These are phyloP conservation scores for Chamaecrista fasciculata DNA, from an alignment of 306 rosid species.

Conservation along the genomic window DNA sequence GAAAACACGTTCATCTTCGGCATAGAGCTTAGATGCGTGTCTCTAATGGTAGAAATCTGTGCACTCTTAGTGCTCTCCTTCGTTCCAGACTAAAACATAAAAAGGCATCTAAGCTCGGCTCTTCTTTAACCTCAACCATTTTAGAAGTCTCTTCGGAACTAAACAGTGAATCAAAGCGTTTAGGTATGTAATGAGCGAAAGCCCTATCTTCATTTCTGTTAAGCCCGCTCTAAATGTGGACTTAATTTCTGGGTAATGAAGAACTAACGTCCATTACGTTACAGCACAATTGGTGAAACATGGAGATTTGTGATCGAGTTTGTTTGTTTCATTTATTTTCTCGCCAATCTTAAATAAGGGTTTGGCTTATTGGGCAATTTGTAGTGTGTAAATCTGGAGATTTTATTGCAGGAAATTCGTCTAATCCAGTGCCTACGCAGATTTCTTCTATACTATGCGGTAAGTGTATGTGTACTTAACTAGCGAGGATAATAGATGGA, in stretches of 20 bases:
- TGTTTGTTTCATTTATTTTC: constrained; percentile 15
- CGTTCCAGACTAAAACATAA: constrained; percentile 22
- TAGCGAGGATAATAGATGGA: background rate
- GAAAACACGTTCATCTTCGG: background rate
- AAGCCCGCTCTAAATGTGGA: background rate
- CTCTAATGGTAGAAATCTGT: constrained; percentile 31
- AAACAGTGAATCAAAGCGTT: background rate
- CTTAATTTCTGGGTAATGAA: background rate
- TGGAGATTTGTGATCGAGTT: background rate
- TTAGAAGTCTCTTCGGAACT: background rate
- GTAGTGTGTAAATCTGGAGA: background rate
- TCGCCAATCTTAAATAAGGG: background rate
- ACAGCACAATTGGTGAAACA: background rate
- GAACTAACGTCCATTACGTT: background rate
- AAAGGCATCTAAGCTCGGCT: background rate
- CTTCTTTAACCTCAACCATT: background rate
- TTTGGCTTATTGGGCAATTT: background rate
- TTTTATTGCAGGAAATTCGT: constrained; percentile 54
- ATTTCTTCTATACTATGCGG: constrained; percentile 45
- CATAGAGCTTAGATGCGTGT: constrained; percentile 34
- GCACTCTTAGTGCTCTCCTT: constrained; percentile 29
- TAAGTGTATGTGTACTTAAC: constrained; percentile 43
- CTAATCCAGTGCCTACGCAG: background rate
- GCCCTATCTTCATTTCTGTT: background rate
- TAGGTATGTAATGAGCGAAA: constrained; percentile 31